phyloP scores from a whole-genome alignment of 2,329 filamentous ascomycete genomes.

The Podosphaera aphanis region DNA sequence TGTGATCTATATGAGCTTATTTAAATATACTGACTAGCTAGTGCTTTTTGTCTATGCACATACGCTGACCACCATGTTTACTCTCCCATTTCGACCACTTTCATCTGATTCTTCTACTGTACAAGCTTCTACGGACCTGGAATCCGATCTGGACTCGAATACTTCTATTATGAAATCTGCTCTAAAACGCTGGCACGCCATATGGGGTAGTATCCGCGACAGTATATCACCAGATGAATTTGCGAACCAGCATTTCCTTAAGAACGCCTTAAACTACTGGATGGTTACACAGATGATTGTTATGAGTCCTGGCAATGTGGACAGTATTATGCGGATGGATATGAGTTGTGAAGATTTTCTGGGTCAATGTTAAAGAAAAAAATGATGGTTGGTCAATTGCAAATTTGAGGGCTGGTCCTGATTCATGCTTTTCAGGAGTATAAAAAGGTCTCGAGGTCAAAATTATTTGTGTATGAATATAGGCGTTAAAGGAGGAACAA shows the following conservation, averaged over 20 bases:
- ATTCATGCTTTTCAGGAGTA: not conserved
- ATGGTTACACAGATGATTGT: conserved; percentile 9
- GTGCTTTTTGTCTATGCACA: conserved; percentile 9
- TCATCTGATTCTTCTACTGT: conserved; percentile 2
- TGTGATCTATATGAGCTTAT: not conserved
- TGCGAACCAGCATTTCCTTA: conserved; percentile 7
- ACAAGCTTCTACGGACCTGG: not conserved
- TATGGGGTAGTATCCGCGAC: conserved; percentile 7
- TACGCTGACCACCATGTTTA: conserved; percentile 7
- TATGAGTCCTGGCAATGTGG: conserved; percentile 6
- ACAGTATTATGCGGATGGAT: conserved; percentile 8
- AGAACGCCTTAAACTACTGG: conserved; percentile 11
- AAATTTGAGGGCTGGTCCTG: not conserved
- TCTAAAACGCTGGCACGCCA: conserved; percentile 7
- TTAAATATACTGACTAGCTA: conserved; percentile 2
- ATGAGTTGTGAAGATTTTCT: conserved; percentile 9
- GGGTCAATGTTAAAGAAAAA: not conserved
- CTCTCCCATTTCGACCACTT: not conserved
- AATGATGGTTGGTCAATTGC: not conserved
- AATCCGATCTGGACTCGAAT: conserved; percentile 4
- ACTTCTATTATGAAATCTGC: conserved; percentile 6
- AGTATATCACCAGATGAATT: conserved; percentile 4
- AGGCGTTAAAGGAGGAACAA: no score
- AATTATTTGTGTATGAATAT: no score
- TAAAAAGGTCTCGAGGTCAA: no score